Conservation (phyloP, 2,329 filamentous ascomycete species). For the Dichotomopilus funicola region DNA sequence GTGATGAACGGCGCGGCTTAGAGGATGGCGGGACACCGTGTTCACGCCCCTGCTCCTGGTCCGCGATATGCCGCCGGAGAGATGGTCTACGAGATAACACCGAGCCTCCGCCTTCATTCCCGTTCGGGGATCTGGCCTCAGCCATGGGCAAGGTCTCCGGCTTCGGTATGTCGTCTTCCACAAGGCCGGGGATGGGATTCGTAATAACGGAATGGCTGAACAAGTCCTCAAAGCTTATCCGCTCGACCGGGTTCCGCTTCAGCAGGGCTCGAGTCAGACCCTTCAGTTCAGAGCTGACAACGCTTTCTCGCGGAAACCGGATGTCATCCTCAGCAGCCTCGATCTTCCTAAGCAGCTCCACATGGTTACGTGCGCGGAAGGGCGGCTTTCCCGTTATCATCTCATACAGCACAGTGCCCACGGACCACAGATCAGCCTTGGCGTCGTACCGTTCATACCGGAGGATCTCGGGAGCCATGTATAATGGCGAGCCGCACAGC, state of each 20-base stretch:
- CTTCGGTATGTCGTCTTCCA: constrained; percentile 64
- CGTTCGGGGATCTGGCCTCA: constrained; percentile 30
- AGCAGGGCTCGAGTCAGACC: constrained; percentile 70
- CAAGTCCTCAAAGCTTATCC: constrained; percentile 79
- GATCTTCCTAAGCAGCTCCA: constrained; percentile 87
- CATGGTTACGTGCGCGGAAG: constrained; percentile 88
- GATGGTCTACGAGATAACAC: constrained; percentile 32
- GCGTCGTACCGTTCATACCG: constrained; percentile 97
- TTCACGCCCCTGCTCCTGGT: constrained; percentile 33
- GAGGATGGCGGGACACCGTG: constrained; percentile 31
- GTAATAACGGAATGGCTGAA: constrained; percentile 70
- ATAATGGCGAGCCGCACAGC: constrained; percentile 89
- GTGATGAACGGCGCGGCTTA: constrained; percentile 36
- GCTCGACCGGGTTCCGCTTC: constrained; percentile 78
- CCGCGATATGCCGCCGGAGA: constrained; percentile 35
- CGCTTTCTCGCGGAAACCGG: constrained; percentile 67
- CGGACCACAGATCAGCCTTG: constrained; percentile 95
- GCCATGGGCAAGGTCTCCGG: constrained; percentile 29
- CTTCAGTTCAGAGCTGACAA: constrained; percentile 71
- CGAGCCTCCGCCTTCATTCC: constrained; percentile 27
- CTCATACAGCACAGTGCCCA: constrained; percentile 90
- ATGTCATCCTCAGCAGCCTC: constrained; percentile 83
- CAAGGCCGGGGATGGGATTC: constrained; percentile 70
- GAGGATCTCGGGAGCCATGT: constrained; percentile 98
- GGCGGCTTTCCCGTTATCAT: constrained; percentile 89